Evolutionary conservation across 2,329 filamentous ascomycete genomes (phyloP), one percentile per base, ranked within the genome.

Genomic region (Ophiostoma ulmi): DNA sequence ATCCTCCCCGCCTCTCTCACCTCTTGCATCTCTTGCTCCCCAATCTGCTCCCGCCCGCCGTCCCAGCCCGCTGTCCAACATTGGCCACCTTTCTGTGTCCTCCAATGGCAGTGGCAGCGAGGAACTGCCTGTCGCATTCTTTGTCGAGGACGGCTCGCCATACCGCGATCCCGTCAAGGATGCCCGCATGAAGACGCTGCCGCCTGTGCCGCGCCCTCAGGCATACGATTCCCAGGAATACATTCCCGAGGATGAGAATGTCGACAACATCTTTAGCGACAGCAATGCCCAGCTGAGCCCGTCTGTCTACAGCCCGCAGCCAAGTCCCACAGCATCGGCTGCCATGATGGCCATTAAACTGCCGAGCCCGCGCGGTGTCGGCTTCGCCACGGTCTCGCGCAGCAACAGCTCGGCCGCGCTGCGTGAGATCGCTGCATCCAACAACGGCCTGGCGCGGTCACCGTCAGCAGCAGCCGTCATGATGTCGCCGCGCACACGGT

Each of bases 271-370:
- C 14, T 65, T 72, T 68, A 66, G 38, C 41, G 67, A 22, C 22
- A 17, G 44, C 14, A 58, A 55, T 8, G 77, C 79, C 31, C 83
- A 80, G 1, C 79, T 88, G 2, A 86, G 81, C 71, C 83, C 86
- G 2, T 80, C 81, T 1, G 84, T 87, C 5, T 88, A 88, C 76
- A 81, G 79, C 70, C 83, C 84, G 0, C 68, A 68, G 52, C 76
- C 79, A 31, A 81, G 78, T 69, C 73, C 72, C 11, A 78, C 76
- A 11, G 80, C 77, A 71, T 26, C 75, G 26, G 80, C 78, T 72
- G 35, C 35, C 63, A 39, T 36, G 35, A 75, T 82, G 17, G 78
- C 80, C 8, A 70, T 75, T n/a, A 82, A 79, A 73, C 75, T 83
- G 14, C 78, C 80, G 5, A 84, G 81, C 71, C 81, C 70, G 17